Base-by-base conservation (phyloP, 768 basidiomycete species). In the Pisolithus tinctorius region DNA sequence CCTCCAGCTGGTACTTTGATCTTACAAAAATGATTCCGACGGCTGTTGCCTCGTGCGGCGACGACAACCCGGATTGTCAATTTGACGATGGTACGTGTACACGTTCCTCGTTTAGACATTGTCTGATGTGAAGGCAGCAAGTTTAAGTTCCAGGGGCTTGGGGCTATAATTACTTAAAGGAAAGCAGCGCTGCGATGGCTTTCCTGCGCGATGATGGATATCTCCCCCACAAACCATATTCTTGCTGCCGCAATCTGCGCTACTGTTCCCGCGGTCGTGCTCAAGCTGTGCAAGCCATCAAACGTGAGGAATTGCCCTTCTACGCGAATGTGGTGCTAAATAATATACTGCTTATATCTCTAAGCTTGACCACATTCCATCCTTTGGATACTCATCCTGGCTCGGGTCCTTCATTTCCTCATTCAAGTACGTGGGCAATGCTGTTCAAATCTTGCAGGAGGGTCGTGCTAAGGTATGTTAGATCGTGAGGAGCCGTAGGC, bases 391-490 rank as follows among this genome's bases (percentile, higher is more conserved):
- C 6, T 61, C 52, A 2, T 51, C 37, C 13, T 60, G 64, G 42
- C 31, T 70, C 0, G 55, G 62, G 25, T 69, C 68, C 2, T 69
- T 58, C 49, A 45, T 60, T 37, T 55, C 51, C 4, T 56, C 60
- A 13, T 45, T 59, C 11, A 60, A 45, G 20, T 64, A 45, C 45
- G 2, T 59, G 5, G 43, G n/a, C 14, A 58, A 60, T 29, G 62
- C 52, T 8, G 30, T 27, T 1, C 49, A 58, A 3, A 26, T 73
- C 2, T 20, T 73, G 7, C 62, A 63, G 48, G 57, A 67, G 48
- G 70, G 71, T 0, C 68, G 67, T 31, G 47, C 59, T 14, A 64
- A 66, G 56, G 72, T 58, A 46, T 4, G 53, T 53, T 1, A 3
- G 1, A 3, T 43, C 11, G 5, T 13, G 25, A 20, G 29, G 11